phyloP scores from a whole-genome alignment of 169 alveolate species.

The Toxoplasma gondii region DNA sequence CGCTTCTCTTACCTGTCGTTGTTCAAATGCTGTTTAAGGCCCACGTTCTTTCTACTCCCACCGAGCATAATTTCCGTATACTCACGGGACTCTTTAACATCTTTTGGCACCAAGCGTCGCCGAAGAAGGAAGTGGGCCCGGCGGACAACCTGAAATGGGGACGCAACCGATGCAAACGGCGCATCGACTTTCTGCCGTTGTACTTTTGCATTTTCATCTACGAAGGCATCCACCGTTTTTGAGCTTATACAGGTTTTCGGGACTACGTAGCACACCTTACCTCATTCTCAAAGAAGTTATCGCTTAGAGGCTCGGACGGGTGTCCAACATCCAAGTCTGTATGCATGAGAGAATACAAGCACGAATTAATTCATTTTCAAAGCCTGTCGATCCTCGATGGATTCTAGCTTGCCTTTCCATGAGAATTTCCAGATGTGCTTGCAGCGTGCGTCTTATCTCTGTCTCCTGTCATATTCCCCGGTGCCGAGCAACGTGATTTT shows the following conservation, averaged over 20 bases:
- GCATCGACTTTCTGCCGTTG: neutral
- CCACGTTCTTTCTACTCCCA: conserved; percentile 28
- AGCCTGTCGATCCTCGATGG: no score
- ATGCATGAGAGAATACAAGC: neutral
- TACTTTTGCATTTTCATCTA: no score
- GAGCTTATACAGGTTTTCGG: no score
- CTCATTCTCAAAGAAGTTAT: conserved; percentile 74
- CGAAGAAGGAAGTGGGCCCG: conserved; percentile 13
- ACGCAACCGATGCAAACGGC: neutral
- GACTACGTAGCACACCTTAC: neutral
- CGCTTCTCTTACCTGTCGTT: conserved; percentile 75
- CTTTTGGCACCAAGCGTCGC: conserved; percentile 40
- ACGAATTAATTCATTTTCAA: neutral
- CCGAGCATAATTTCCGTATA: conserved; percentile 41
- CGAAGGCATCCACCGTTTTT: no score
- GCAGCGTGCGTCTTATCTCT: no score
- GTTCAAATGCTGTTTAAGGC: conserved; percentile 82
- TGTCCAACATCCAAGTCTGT: conserved; percentile 77
- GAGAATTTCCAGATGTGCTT: no score
- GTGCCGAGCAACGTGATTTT: no score
- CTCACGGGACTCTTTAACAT: conserved; percentile 29
- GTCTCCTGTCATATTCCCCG: no score
- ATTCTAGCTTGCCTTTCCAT: no score
- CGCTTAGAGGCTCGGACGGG: conserved; percentile 80
- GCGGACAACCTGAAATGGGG: conserved; percentile 21